These are phyloP conservation scores for Rosa persica DNA, from an alignment of 306 rosid species.

Conservation along the genomic window DNA sequence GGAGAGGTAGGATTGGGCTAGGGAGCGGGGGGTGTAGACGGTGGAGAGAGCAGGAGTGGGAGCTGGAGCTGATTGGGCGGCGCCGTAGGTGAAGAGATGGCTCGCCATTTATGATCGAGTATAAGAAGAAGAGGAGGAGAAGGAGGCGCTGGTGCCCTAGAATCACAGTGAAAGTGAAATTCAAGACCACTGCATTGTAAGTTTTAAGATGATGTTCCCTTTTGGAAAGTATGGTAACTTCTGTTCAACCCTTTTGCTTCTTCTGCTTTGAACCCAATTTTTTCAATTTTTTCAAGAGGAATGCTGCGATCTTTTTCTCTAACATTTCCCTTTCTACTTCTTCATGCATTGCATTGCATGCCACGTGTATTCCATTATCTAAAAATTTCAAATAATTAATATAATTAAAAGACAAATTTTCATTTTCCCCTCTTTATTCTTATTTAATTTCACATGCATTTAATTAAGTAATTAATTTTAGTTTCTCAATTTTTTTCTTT, in stretches of 20 bases:
- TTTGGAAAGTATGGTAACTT: background rate
- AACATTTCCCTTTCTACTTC: too few relatives aligned
- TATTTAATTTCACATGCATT: too few relatives aligned
- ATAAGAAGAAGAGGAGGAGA: background rate
- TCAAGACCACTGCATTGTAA: background rate
- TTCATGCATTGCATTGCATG: too few relatives aligned
- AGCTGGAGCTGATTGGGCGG: constrained; percentile 28
- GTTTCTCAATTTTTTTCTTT: too few relatives aligned
- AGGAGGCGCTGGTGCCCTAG: background rate
- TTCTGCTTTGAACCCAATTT: background rate
- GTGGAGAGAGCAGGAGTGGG: constrained; percentile 17
- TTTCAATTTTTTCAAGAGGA: too few relatives aligned
- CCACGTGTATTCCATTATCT: too few relatives aligned
- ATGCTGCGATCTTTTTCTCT: too few relatives aligned
- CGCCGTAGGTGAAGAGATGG: constrained; percentile 38
- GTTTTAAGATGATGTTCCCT: background rate
- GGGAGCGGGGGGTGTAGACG: constrained; percentile 17
- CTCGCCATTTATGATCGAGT: constrained; percentile 29
- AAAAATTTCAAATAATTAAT: too few relatives aligned
- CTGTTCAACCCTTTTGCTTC: background rate
- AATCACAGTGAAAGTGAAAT: background rate
- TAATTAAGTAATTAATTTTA: too few relatives aligned
- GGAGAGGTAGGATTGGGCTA: constrained; percentile 30
- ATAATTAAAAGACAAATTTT: too few relatives aligned
- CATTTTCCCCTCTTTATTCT: too few relatives aligned